Evolutionary conservation across 2,329 filamentous ascomycete genomes (phyloP), one percentile per base, ranked within the genome.

Genomic region (Xylaria hypoxylon): DNA sequence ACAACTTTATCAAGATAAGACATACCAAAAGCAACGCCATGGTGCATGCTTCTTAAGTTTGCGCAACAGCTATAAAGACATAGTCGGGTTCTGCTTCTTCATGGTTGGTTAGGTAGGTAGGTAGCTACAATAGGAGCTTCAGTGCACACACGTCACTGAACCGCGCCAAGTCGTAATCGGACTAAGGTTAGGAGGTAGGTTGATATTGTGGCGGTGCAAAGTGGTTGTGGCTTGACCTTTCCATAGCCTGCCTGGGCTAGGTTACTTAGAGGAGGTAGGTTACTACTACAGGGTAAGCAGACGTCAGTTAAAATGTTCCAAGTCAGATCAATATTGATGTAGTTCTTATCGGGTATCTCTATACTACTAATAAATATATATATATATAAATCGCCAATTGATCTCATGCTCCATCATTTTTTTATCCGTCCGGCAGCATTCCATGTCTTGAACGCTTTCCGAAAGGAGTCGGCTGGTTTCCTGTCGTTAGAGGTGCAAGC

Each of bases 21-120:
- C 74, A 67, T 68, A 76, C 76, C 72, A 77, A 62, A 74, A 78
- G 76, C 73, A 77, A 71, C 71, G 76, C 76, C 76, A 78, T 78
- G 60, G 68, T 69, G 62, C 55, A 59, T 67, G 59, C 67, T 69
- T 45, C 67, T 69, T 45, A 50, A 58, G 62, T 70, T 31, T 65
- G 65, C 59, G 70, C 69, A 64, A 70, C 52, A 61, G 66, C 68
- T 70, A 75, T 64, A 45, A 65, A 40, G 65, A 67, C 65, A 62
- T 64, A 53, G 67, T 73, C n/a, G 53, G 44, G 8, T 61, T 59
- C 48, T 19, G 24, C 33, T 61, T 60, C 63, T 48, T 67, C 60
- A 68, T 68, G 57, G 51, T 64, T 66, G n/a, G n/a, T n/a, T n/a
- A n/a, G n/a, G n/a, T n/a, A n/a, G n/a, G n/a, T n/a, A n/a, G n/a